phyloP scores from a whole-genome alignment of 2,329 filamentous ascomycete genomes.

The Cladophialophora bantiana region DNA sequence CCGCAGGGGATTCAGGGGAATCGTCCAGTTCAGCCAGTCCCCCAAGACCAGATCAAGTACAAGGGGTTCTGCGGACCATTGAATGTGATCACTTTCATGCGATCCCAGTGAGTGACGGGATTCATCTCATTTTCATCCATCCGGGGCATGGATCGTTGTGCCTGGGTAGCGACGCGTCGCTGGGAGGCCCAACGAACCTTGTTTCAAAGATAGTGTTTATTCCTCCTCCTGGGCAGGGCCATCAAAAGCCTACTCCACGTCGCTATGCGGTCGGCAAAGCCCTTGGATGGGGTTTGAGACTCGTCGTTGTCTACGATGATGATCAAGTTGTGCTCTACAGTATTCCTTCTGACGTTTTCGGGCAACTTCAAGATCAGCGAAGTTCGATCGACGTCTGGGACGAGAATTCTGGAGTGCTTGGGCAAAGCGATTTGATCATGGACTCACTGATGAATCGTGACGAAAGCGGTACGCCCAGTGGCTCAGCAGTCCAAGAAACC shows the following conservation, averaged over 20 bases:
- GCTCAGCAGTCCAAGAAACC: neutral
- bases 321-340: slow-evolving; percentile 65
- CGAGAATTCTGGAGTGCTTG: slow-evolving; percentile 35
- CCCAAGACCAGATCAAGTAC: slow-evolving; percentile 29
- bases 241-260: slow-evolving; percentile 51
- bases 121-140: slow-evolving; percentile 70
- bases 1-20: slow-evolving; percentile 14
- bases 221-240: slow-evolving; percentile 45
- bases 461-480: neutral
- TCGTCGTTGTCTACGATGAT: slow-evolving; percentile 63
- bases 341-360: slow-evolving; percentile 65
- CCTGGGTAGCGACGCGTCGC: slow-evolving; percentile 67
- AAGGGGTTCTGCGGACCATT: slow-evolving; percentile 50
- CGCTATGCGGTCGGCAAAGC: slow-evolving; percentile 66
- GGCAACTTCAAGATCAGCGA: slow-evolving; percentile 34
- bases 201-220: slow-evolving; percentile 65
- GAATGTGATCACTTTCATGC: slow-evolving; percentile 68
- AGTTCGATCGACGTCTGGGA: slow-evolving; percentile 35
- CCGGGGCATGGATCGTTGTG: slow-evolving; percentile 63
- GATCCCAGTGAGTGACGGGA: slow-evolving; percentile 69
- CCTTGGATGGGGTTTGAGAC: slow-evolving; percentile 62
- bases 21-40: slow-evolving; percentile 6
- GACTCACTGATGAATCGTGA: slow-evolving; percentile 33
- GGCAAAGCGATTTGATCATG: slow-evolving; percentile 39
- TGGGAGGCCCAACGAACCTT: slow-evolving; percentile 64